Evolutionary conservation across 2,329 filamentous ascomycete genomes (phyloP).

Genomic region (Fusarium robinianum): DNA sequence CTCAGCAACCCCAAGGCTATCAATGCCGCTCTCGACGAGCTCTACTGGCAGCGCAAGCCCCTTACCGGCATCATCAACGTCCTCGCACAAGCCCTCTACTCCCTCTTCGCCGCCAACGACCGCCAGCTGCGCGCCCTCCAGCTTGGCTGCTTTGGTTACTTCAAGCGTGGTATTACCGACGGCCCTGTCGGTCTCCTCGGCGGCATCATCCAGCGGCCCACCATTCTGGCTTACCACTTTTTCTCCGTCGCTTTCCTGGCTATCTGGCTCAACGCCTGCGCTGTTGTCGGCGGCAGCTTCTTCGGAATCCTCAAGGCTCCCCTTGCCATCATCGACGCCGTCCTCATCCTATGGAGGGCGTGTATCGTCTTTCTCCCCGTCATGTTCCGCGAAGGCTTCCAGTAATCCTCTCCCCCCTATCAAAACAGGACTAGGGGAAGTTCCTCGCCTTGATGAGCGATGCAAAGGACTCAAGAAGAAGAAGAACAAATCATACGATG

Average conservation of each 20-base stretch:
- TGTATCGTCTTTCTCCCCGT: constrained; percentile 83
- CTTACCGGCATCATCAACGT: constrained; percentile 93
- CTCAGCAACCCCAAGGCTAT: constrained; percentile 71
- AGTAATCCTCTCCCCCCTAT: constrained; percentile 10
- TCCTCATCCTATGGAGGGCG: constrained; percentile 78
- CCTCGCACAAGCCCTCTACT: constrained; percentile 91
- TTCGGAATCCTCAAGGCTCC: constrained; percentile 55
- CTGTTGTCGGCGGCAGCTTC: constrained; percentile 44
- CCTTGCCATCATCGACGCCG: constrained; percentile 64
- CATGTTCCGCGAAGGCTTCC: constrained; percentile 66
- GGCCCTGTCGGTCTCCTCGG: constrained; percentile 82
- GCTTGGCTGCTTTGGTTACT: constrained; percentile 91
- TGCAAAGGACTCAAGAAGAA: constrained; percentile 2
- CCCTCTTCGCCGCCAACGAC: constrained; percentile 85
- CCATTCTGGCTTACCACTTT: constrained; percentile 87
- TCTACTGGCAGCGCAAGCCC: constrained; percentile 87
- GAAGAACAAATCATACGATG: constrained; percentile 3
- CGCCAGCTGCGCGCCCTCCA: constrained; percentile 78
- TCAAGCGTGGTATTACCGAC: constrained; percentile 74
- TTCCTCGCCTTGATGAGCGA: background rate
- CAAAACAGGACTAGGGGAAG: background rate
- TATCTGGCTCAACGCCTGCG: constrained; percentile 67
- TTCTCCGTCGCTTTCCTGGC: constrained; percentile 89
- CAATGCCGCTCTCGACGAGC: constrained; percentile 67
- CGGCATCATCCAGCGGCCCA: constrained; percentile 77